Evolutionary conservation across 441 rosid species (phyloP), one percentile per base, ranked within the genome.

Genomic region (Croton laevigatus): DNA sequence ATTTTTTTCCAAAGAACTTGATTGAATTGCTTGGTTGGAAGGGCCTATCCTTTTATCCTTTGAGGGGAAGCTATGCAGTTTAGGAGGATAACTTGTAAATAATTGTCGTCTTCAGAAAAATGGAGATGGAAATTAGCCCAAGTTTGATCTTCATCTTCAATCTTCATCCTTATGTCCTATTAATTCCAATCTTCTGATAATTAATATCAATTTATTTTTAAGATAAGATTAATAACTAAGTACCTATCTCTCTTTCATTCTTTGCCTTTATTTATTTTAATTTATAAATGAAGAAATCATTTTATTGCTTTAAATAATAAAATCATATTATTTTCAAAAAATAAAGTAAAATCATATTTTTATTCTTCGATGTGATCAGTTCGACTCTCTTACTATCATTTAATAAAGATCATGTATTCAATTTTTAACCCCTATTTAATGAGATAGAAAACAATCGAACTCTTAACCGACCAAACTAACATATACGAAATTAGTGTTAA

Each of bases 141-240:
- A 27, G 1, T 27, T 27, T 27, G 32, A 27, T 27, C 32, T 27
- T 27, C 32, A 49, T 40, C 55, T 23, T 36, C 74, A 40, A 27
- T 72, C 71, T 46, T 70, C 71, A 45, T 62, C 68, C 68, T 76
- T 66, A 45, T 62, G 52, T 70, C 55, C 62, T 46, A 14, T 27
- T 22, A 45, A 5, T 59, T 59, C 45, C 23, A 32, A 32, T 58
- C 9, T 58, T 22, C 9, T 63, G 0, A 46, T 17, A 63, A 20
- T 22, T 27, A 49, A 49, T 42, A 6, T 22, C 52, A 44, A 27
- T 8, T 22, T 63, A 44, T 0, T 5, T 37, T 7, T 13, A 60
- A 14, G 14, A 59, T 27, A 32, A 58, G 27, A 27, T 9, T 46
- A 46, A 49, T 13, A 13, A 16, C n/a, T 49, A 49, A 49, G 6